Base-by-base conservation (phyloP, 1,284 basidiomycete genomes). In the Fomitopsis schrenkii region DNA sequence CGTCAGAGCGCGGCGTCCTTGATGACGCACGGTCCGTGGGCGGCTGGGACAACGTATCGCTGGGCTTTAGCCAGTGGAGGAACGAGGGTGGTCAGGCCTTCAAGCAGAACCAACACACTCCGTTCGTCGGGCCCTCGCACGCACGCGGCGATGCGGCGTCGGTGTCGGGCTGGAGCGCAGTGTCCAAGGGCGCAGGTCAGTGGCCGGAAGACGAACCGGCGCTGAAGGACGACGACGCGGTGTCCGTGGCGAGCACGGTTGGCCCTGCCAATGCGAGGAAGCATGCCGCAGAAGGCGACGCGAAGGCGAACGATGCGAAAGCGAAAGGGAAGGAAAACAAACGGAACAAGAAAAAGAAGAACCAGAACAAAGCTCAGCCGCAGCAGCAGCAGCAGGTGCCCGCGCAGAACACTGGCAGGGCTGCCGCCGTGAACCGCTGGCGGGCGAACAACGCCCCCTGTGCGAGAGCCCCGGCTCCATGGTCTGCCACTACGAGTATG, bases 111-210 rank as follows among this genome's bases (percentile, higher is more conserved):
- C 42, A 22, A 2, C 3, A 2, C 3, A 22, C 42, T 9, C n/a
- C 42, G 42, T 22, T 15, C 22, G 42, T 8, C 42, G 7, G 10
- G 17, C 53, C n/a, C 17, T 1, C 42, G 42, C 22, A 45, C 4
- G 42, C 17, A 33, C 38, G 28, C 12, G 14, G 12, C 38, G 38
- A 40, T 15, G 38, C 45, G 46, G 64, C 61, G 63, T 59, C 64
- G 42, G 59, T 26, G 28, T 61, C 61, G 59, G 59, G 56, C 26
- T 69, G 68, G 68, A 67, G 62, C 35, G 62, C 56, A 42, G 45
- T 66, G 33, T 66, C 65, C 5, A 59, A 56, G 4, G 66, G 66
- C 66, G n/a, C 65, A 64, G 67, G 22, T 15, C 6, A 42, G 19
- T 33, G 55, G 22, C 22, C 17, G n/a, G 38, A 15, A 7, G 12